These are phyloP conservation scores for Xylaria hypoxylon DNA, from an alignment of 2,329 filamentous ascomycete species.

Conservation along the genomic window DNA sequence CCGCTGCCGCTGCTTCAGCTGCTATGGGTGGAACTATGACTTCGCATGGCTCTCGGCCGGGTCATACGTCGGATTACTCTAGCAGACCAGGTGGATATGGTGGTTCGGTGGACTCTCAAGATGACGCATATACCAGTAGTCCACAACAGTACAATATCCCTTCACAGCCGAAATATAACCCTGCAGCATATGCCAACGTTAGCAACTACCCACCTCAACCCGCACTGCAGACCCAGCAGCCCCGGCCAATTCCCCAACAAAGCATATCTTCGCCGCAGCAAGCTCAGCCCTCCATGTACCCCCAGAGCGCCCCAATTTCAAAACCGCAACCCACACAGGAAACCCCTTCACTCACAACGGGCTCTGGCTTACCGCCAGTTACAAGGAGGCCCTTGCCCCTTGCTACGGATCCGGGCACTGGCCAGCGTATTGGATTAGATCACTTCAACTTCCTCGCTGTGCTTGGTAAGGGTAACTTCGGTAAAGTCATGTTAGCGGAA, in stretches of 20 bases:
- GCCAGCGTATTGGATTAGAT: conserved; percentile 90
- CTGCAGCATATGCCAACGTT: conserved; percentile 77
- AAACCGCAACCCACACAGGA: conserved; percentile 58
- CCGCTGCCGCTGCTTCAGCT: conserved; percentile 64
- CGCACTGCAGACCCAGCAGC: conserved; percentile 56
- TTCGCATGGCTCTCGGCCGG: conserved; percentile 49
- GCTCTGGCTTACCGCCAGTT: conserved; percentile 53
- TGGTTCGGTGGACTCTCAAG: conserved; percentile 46
- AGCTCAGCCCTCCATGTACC: conserved; percentile 51
- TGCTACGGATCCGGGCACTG: conserved; percentile 78
- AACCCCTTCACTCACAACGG: conserved; percentile 52
- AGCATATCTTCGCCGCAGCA: conserved; percentile 47
- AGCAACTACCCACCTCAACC: conserved; percentile 61
- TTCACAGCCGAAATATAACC: conserved; percentile 77
- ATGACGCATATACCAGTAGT: conserved; percentile 48
- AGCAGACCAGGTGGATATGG: conserved; percentile 52
- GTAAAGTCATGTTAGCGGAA: conserved; percentile 99
- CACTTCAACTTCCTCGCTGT: conserved; percentile 99
- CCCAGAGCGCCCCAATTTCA: conserved; percentile 46
- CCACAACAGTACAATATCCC: conserved; percentile 48
- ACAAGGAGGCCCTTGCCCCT: conserved; percentile 73
- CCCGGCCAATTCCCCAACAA: conserved; percentile 53
- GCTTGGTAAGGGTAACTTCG: conserved; percentile 98
- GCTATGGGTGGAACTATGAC: conserved; percentile 66
- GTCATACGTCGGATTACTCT: conserved; percentile 49